Conservation (phyloP, 73 alveolate genomes). For the Chromera velia region DNA sequence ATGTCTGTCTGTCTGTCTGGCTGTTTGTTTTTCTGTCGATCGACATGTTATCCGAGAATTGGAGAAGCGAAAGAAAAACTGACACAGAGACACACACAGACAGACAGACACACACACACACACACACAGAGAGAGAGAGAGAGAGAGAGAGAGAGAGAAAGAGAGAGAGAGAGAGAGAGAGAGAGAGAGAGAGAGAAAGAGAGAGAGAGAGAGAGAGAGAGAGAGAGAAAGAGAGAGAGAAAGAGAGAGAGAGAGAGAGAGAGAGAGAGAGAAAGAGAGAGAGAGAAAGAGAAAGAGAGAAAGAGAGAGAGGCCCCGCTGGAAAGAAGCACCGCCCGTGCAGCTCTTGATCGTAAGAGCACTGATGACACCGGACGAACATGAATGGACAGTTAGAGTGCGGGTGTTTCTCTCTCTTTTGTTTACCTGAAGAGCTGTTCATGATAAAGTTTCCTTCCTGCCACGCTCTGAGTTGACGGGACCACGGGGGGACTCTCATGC, state of each 20-base stretch:
- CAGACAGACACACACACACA: not conserved
- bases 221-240: not conserved
- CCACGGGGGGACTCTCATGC: not conserved
- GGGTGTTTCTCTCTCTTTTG: slow-evolving; percentile 7
- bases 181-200: not conserved
- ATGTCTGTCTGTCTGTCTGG: no score
- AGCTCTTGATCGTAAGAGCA: not conserved
- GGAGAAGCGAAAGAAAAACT: no score
- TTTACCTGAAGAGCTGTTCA: not conserved
- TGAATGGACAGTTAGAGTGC: slow-evolving; percentile 11
- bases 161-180: not conserved
- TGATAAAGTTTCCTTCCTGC: not conserved
- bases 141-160: not conserved
- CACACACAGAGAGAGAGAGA: not conserved
- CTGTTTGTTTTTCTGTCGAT: no score
- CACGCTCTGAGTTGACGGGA: no score
- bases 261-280: not conserved
- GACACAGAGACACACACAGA: slow-evolving; percentile 3
- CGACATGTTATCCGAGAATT: no score
- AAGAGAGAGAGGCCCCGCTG: not conserved
- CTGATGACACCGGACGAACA: slow-evolving; percentile 14
- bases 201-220: not conserved
- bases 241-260: not conserved
- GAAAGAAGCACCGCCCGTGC: not conserved
- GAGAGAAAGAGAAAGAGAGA: not conserved